Evolutionary conservation across 208 protist genomes (phyloP).

Genomic region (Endotrypanum monterogeii): DNA sequence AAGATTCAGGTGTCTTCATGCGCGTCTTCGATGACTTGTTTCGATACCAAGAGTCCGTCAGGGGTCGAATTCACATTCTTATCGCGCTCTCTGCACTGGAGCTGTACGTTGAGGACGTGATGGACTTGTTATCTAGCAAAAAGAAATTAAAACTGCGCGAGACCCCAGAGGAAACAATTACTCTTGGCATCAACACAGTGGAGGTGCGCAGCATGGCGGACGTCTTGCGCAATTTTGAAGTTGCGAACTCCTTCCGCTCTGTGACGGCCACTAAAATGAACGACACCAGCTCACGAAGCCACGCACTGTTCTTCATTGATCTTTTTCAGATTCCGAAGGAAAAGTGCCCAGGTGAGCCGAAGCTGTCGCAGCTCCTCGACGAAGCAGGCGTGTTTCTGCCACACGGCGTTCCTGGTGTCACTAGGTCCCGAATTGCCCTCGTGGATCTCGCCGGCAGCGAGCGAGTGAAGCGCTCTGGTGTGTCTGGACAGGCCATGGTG

Average conservation of each 20-base stretch:
- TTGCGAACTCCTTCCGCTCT: slow-evolving; percentile 79
- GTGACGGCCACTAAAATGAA: slow-evolving; percentile 91
- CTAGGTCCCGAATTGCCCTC: slow-evolving; percentile 92
- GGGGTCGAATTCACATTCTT: slow-evolving; percentile 53
- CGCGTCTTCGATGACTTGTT: slow-evolving; percentile 89
- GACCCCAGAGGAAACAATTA: slow-evolving; percentile 73
- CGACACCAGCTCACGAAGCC: slow-evolving; percentile 86
- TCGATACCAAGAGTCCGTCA: slow-evolving; percentile 51
- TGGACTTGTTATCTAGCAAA: slow-evolving; percentile 82
- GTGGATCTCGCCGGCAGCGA: slow-evolving; percentile 97
- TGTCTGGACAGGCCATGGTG: slow-evolving; percentile 78
- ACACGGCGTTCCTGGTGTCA: slow-evolving; percentile 67
- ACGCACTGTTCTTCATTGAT: slow-evolving; percentile 92
- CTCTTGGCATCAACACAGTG: slow-evolving; percentile 55
- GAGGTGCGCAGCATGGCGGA: slow-evolving; percentile 77
- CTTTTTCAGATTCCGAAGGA: slow-evolving; percentile 59
- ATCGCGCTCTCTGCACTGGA: slow-evolving; percentile 88
- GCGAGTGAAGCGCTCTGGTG: slow-evolving; percentile 88
- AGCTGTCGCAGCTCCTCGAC: slow-evolving; percentile 58
- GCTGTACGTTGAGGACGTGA: slow-evolving; percentile 87
- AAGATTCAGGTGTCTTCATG: slow-evolving; percentile 77
- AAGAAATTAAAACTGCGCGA: slow-evolving; percentile 86
- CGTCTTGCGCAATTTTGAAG: slow-evolving; percentile 69
- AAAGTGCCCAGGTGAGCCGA: slow-evolving; percentile 30
- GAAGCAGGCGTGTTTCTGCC: slow-evolving; percentile 37